Base-by-base conservation (phyloP, 2,329 filamentous ascomycete species). In the Didymellaceae sp. region DNA sequence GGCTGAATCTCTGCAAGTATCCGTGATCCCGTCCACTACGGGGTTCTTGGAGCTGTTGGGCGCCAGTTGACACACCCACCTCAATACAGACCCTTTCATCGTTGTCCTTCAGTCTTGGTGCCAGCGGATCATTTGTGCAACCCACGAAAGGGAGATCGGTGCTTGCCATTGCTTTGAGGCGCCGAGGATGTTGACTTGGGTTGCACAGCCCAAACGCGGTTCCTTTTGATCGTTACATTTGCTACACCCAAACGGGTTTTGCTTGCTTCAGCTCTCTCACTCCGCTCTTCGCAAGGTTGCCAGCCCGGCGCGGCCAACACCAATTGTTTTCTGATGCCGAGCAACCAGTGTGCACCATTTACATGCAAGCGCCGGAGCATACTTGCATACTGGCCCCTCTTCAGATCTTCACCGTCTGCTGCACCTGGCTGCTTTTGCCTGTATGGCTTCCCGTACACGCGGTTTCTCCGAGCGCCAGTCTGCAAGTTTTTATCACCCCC, bases 201-300 rank as follows among this genome's bases (percentile, higher is more conserved):
- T 70, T 51, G 24, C 57, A 71, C 69, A 66, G 20, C 48, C 25
- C 53, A 47, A 57, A 56, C 52, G 63, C 55, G 47, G 62, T 65
- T 62, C 55, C 63, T 57, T 61, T 63, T 54, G 45, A 55, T 66
- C 50, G 68, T 71, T 68, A 67, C 67, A 69, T 68, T 45, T 55
- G 59, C 65, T 70, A 66, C 65, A 55, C 69, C 63, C 54, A 55
- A 68, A 63, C 32, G 43, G 55, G 58, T 44, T 48, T 48, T 49
- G 34, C 57, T 59, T 63, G 63, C 66, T 58, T 66, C 61, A 54
- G 42, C 48, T 46, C 16, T 33, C 17, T 14, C 48, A 46, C 32
- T 4, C 31, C 25, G n/a, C 31, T 32, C 24, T 43, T 18, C 13
- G 16, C 24, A 26, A 11, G 20, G 33, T 30, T 20, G 32, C 26